phyloP scores from a whole-genome alignment of 2,329 filamentous ascomycete species.

The Beauveria australis region DNA sequence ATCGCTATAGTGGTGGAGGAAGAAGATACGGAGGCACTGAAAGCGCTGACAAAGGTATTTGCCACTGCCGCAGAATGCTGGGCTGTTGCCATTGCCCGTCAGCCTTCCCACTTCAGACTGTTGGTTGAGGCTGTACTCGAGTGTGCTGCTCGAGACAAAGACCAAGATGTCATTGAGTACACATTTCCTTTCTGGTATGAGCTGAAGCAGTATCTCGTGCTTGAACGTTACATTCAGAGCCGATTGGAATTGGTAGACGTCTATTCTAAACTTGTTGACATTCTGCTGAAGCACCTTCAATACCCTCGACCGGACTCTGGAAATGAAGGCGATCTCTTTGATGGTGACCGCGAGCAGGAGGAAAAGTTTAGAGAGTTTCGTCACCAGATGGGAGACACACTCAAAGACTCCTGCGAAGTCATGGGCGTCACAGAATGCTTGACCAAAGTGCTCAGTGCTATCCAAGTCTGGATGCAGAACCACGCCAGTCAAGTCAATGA shows the following conservation, averaged over 20 bases:
- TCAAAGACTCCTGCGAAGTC: constrained; percentile 95
- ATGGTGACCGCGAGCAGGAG: constrained; percentile 89
- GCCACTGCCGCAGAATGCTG: constrained; percentile 90
- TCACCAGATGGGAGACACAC: constrained; percentile 93
- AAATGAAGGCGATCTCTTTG: constrained; percentile 78
- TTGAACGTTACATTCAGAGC: constrained; percentile 82
- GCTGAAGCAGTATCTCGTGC: constrained; percentile 87
- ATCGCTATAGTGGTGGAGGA: constrained; percentile 67
- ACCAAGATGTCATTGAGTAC: constrained; percentile 83
- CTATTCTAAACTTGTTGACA: constrained; percentile 83
- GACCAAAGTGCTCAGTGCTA: constrained; percentile 75
- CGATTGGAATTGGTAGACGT: constrained; percentile 69
- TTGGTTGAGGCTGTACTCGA: constrained; percentile 90
- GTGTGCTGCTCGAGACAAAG: constrained; percentile 77
- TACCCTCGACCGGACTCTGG: constrained; percentile 71
- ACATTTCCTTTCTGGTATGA: constrained; percentile 99
- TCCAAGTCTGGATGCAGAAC: constrained; percentile 79
- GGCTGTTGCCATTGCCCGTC: constrained; percentile 82
- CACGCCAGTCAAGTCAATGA: constrained; percentile 69
- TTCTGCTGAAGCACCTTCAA: constrained; percentile 84
- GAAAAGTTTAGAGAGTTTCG: constrained; percentile 96
- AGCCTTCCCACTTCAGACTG: constrained; percentile 71
- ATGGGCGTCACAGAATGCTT: constrained; percentile 90
- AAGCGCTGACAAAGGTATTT: constrained; percentile 82
- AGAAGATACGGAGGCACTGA: constrained; percentile 79